These are phyloP conservation scores for Panaeolus papilionaceus DNA, from an alignment of 768 basidiomycete genomes.

Conservation along the genomic window DNA sequence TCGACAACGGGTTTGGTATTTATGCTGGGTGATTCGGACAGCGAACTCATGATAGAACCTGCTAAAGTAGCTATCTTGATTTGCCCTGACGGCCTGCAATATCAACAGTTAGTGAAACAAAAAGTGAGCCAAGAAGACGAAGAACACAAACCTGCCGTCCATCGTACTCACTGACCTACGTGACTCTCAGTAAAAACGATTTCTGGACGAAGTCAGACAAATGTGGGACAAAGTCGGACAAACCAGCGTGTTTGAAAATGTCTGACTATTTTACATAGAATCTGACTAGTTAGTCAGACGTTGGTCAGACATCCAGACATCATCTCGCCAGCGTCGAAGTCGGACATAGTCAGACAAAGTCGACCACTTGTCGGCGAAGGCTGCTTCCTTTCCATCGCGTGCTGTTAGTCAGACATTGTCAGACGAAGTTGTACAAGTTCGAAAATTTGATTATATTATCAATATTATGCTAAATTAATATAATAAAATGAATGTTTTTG, in stretches of 20 bases:
- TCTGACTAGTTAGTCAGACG: background rate
- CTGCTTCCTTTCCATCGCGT: background rate
- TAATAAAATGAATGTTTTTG: too few species aligned
- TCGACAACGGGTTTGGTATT: too few species aligned
- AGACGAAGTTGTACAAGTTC: background rate
- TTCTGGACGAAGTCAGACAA: background rate
- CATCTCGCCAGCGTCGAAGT: background rate
- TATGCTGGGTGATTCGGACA: too few species aligned
- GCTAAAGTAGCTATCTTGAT: too few species aligned
- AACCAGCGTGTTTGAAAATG: background rate
- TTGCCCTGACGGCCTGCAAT: too few species aligned
- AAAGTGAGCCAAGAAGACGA: too few species aligned
- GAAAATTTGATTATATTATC: background rate
- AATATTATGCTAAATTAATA: too few species aligned
- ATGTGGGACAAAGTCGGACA: background rate
- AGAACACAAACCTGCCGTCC: too few species aligned
- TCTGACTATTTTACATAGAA: background rate
- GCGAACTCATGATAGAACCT: too few species aligned
- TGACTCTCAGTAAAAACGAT: background rate
- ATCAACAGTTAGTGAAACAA: too few species aligned
- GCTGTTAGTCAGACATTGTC: background rate
- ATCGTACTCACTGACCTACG: too few species aligned
- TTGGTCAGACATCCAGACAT: background rate
- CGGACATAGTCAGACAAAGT: background rate
- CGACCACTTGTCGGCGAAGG: background rate